phyloP scores from a whole-genome alignment of 108 stramenopile genomes.

The Stephanodiscus minutulus region DNA sequence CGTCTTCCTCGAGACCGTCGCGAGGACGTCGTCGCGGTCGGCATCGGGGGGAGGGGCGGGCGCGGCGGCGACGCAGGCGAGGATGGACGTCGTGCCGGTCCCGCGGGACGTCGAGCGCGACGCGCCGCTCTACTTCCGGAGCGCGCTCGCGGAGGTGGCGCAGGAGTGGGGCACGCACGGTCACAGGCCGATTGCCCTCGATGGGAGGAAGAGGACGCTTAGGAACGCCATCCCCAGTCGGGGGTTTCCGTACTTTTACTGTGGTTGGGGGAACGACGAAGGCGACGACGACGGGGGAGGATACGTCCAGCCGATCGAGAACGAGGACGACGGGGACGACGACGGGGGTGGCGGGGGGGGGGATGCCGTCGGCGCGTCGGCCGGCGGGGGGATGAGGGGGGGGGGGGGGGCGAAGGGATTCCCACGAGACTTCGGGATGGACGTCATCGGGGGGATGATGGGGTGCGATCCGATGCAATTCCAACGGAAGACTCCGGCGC shows the following conservation, averaged over 20 bases:
- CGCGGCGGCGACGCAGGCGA: conserved; percentile 59
- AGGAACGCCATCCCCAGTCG: conserved; percentile 61
- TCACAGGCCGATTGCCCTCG: conserved; percentile 52
- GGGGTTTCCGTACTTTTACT: conserved; percentile 76
- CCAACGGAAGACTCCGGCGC: conserved; percentile 48
- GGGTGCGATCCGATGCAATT: conserved; percentile 74
- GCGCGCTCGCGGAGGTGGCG: conserved; percentile 67
- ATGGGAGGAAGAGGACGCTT: conserved; percentile 51
- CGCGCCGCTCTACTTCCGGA: conserved; percentile 73
- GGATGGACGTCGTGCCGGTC: conserved; percentile 70
- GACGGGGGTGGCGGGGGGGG: conserved; percentile 19
- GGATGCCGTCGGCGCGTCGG: neutral
- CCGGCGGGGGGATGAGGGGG: conserved; percentile 15
- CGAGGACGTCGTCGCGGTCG: conserved; percentile 40
- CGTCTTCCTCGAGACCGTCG: conserved; percentile 72
- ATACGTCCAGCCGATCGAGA: conserved; percentile 74
- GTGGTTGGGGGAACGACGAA: conserved; percentile 60
- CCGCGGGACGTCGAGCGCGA: conserved; percentile 56
- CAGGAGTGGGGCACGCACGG: conserved; percentile 85
- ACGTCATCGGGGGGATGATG: conserved; percentile 82
- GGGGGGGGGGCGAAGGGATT: conserved; percentile 40
- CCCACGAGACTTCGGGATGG: conserved; percentile 74
- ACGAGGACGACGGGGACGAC: conserved; percentile 33
- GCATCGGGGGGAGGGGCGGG: conserved; percentile 7
- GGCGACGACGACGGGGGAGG: conserved; percentile 32